Evolutionary conservation across 2,329 filamentous ascomycete species (phyloP).

Genomic region (Trichoderma citrinoviride): DNA sequence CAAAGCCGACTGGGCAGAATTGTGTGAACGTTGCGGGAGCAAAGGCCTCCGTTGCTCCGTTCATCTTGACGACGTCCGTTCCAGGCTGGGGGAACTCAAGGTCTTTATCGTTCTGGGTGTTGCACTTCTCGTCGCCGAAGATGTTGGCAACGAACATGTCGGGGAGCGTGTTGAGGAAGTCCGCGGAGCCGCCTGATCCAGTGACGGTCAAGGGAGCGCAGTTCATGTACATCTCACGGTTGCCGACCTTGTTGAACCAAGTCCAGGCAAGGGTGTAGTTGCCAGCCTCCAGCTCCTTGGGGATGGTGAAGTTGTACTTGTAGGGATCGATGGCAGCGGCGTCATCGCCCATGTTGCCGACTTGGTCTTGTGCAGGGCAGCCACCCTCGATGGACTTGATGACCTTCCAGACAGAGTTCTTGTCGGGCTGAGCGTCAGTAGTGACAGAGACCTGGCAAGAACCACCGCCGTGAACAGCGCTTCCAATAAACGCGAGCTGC

Average conservation of each 20-base stretch:
- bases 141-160: constrained; percentile 69
- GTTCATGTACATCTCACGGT: constrained; percentile 98
- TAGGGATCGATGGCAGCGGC: constrained; percentile 47
- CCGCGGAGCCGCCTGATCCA: constrained; percentile 47
- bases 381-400: constrained; percentile 86
- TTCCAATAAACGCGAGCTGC: constrained; percentile 63
- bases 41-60: constrained; percentile 39
- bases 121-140: constrained; percentile 51
- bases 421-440: constrained; percentile 67
- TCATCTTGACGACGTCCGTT: constrained; percentile 49
- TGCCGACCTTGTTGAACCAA: constrained; percentile 91
- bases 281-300: constrained; percentile 67
- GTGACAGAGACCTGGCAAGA: constrained; percentile 89
- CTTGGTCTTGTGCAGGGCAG: constrained; percentile 63
- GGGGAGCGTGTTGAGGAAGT: constrained; percentile 63
- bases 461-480: constrained; percentile 82
- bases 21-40: background rate
- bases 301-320: constrained; percentile 69
- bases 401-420: constrained; percentile 74
- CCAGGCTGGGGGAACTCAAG: constrained; percentile 64
- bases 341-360: constrained; percentile 57
- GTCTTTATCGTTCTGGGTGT: constrained; percentile 43
- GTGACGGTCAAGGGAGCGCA: constrained; percentile 73
- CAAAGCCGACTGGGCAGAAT: constrained; percentile 18
- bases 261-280: constrained; percentile 85